Evolutionary conservation across 169 alveolate genomes (phyloP).

Genomic region (Plasmodium reichenowi): DNA sequence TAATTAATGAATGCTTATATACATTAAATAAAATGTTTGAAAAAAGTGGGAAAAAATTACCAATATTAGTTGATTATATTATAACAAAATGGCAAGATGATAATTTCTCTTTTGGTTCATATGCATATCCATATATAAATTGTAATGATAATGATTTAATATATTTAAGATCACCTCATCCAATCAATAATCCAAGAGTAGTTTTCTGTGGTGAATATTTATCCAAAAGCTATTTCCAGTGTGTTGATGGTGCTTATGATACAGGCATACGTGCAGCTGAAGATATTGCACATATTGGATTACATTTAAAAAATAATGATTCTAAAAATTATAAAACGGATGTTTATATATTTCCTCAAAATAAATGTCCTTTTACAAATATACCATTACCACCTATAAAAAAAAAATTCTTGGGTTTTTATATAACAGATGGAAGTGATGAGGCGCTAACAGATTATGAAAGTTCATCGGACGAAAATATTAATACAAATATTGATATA

Average conservation of each 20-base stretch:
- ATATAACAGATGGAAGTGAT: constrained; percentile 87
- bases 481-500: not conserved
- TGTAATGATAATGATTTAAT: constrained; percentile 85
- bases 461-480: constrained; percentile 47
- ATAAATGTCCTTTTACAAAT: constrained; percentile 78
- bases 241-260: constrained; percentile 87
- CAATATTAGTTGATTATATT: constrained; percentile 81
- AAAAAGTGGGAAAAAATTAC: constrained; percentile 66
- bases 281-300: constrained; percentile 83
- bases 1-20: constrained; percentile 82
- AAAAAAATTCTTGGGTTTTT: constrained; percentile 78
- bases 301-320: constrained; percentile 22
- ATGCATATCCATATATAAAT: constrained; percentile 82
- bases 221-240: constrained; percentile 84
- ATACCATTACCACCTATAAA: constrained; percentile 79
- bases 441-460: constrained; percentile 84
- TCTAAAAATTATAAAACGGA: constrained; percentile 71
- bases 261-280: constrained; percentile 88
- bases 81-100: constrained; percentile 85
- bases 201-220: constrained; percentile 86
- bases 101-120: constrained; percentile 82
- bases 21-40: constrained; percentile 78
- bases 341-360: constrained; percentile 70
- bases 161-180: constrained; percentile 85
- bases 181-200: constrained; percentile 79